These are phyloP conservation scores for Brassica nigra DNA, from an alignment of 345 rosid species.

Conservation along the genomic window DNA sequence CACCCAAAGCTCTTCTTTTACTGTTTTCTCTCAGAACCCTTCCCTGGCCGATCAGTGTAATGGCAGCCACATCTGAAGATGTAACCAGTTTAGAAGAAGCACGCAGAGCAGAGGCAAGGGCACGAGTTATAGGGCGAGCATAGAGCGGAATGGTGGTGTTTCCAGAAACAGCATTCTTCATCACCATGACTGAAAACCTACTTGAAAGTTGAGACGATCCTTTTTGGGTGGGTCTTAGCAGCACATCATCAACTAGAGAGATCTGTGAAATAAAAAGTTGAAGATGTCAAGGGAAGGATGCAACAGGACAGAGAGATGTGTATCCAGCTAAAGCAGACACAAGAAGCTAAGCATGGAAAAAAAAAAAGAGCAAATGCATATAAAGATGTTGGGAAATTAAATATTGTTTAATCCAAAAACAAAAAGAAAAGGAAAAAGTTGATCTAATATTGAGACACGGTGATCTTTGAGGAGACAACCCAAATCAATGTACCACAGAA, in stretches of 20 bases:
- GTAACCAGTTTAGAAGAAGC: constrained; percentile 43
- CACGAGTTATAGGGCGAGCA: constrained; percentile 67
- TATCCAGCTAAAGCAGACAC: neutral
- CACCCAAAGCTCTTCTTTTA: constrained; percentile 60
- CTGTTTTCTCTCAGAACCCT: constrained; percentile 40
- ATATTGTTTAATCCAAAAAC: constrained; percentile 12
- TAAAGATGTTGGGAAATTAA: constrained; percentile 7
- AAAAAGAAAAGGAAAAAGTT: constrained; percentile 3
- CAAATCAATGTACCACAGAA: too few relatives aligned
- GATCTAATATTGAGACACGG: neutral
- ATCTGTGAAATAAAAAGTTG: constrained; percentile 21
- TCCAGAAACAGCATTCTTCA: constrained; percentile 46
- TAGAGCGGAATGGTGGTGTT: constrained; percentile 39
- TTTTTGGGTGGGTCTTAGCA: constrained; percentile 1
- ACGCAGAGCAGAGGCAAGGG: constrained; percentile 61
- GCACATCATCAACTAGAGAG: neutral
- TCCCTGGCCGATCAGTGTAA: constrained; percentile 43
- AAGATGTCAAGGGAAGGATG: neutral
- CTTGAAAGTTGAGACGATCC: neutral
- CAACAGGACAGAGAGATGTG: constrained; percentile 15
- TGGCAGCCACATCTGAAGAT: constrained; percentile 41
- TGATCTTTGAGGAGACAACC: too few relatives aligned
- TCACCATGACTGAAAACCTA: constrained; percentile 54
- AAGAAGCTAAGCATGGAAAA: neutral
- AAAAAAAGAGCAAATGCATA: neutral